These are phyloP conservation scores for Clonostachys rosea DNA, from an alignment of 2,329 filamentous ascomycete species.

Conservation along the genomic window DNA sequence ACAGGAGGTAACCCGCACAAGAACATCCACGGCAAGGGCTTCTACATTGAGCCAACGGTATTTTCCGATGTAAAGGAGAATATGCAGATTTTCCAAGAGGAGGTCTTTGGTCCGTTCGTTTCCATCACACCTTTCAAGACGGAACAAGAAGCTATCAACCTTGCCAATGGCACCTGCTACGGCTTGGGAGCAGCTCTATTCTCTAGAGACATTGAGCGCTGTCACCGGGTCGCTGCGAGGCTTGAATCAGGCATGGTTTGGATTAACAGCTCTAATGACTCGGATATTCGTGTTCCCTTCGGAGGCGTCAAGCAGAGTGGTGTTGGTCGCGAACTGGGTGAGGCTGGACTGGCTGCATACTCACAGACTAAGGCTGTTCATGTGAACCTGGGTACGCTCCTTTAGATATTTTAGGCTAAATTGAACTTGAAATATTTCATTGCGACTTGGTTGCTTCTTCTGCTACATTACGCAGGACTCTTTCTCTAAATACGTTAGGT, in stretches of 20 bases:
- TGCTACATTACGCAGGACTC: no score
- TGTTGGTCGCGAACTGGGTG: constrained; percentile 34
- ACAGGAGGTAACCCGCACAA: constrained; percentile 44
- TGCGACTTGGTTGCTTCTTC: no score
- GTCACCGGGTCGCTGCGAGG: constrained; percentile 29
- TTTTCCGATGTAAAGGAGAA: constrained; percentile 72
- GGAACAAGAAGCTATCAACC: constrained; percentile 68
- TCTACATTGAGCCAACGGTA: constrained; percentile 84
- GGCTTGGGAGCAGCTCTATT: constrained; percentile 71
- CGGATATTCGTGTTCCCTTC: constrained; percentile 11
- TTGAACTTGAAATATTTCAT: no score
- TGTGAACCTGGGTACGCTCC: neutral
- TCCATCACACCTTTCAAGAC: constrained; percentile 77
- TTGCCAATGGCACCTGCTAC: constrained; percentile 70
- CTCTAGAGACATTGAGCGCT: constrained; percentile 47
- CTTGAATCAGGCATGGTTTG: constrained; percentile 44
- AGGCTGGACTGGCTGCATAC: constrained; percentile 10
- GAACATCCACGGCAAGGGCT: constrained; percentile 47
- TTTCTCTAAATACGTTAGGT: no score
- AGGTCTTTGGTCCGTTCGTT: constrained; percentile 84
- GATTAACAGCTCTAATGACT: constrained; percentile 19
- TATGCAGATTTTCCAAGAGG: constrained; percentile 85
- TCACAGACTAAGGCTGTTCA: constrained; percentile 1
- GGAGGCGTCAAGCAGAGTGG: constrained; percentile 54
- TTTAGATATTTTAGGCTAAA: no score